Conservation (phyloP, 768 basidiomycete species). For the Daedalea quercina region DNA sequence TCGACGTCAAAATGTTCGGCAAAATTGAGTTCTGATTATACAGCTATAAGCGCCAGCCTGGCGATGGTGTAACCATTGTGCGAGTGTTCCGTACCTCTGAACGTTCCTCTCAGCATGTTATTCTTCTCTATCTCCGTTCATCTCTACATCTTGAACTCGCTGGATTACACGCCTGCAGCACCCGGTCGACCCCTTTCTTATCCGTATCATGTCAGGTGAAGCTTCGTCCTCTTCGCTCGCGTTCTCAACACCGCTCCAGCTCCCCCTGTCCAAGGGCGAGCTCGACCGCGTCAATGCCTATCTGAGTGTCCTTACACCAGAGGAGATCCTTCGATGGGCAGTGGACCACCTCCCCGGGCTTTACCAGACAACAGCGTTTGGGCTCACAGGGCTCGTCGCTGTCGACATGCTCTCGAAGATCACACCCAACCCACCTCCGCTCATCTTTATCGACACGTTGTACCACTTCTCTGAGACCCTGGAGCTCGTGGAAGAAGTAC, state of each 20-base stretch:
- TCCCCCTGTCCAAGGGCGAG: constrained; percentile 52
- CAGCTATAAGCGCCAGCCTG: no score
- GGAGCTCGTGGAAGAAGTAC: constrained; percentile 78
- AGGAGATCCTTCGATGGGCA: constrained; percentile 85
- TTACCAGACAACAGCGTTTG: constrained; percentile 95
- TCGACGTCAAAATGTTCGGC: no score
- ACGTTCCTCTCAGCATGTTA: no score
- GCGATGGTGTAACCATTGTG: no score
- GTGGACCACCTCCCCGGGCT: constrained; percentile 71
- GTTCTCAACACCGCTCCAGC: constrained; percentile 39
- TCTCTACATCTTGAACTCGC: no score
- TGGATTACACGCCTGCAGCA: no score
- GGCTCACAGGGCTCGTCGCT: constrained; percentile 88
- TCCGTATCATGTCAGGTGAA: constrained; percentile 1
- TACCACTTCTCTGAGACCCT: constrained; percentile 96
- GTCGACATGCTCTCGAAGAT: constrained; percentile 92
- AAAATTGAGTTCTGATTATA: no score
- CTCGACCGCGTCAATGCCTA: constrained; percentile 68
- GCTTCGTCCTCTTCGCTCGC: constrained; percentile 14
- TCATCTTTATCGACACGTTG: constrained; percentile 95
- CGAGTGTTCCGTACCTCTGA: no score
- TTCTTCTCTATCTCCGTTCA: no score
- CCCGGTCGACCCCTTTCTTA: no score
- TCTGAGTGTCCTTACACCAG: constrained; percentile 65
- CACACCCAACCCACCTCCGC: constrained; percentile 58